Evolutionary conservation across 495 filamentous ascomycete species (phyloP).

Genomic region (Talaromyces stipitatus): DNA sequence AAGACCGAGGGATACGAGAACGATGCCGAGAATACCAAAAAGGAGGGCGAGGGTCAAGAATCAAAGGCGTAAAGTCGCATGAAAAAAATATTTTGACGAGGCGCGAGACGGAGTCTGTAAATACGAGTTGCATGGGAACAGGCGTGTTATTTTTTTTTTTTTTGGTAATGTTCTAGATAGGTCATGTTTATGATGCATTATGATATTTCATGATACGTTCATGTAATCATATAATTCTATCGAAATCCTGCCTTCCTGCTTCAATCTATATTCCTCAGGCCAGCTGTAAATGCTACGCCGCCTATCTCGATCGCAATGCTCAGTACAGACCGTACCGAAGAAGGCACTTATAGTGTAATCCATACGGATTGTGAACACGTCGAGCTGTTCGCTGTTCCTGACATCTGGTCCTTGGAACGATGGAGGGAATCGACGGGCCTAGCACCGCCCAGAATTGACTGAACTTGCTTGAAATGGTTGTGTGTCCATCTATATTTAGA

Average conservation of each 20-base stretch:
- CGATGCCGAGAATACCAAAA: slow-evolving; percentile 24
- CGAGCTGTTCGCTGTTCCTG: too few relatives aligned
- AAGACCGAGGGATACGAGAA: slow-evolving; percentile 81
- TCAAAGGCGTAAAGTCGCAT: not conserved
- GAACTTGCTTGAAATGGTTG: not conserved
- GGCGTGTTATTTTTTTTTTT: not conserved
- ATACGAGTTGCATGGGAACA: not conserved
- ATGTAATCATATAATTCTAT: not conserved
- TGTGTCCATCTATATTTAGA: not conserved
- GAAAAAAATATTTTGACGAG: not conserved
- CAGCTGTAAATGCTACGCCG: not conserved
- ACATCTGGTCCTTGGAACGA: too few relatives aligned
- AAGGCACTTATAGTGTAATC: too few relatives aligned
- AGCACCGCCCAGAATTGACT: not conserved
- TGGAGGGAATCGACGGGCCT: too few relatives aligned
- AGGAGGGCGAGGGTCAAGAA: not conserved
- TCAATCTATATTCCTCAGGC: not conserved
- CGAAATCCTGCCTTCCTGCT: not conserved
- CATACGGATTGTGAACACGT: too few relatives aligned
- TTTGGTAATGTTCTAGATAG: not conserved
- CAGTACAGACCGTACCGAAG: not conserved
- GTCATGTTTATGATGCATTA: not conserved
- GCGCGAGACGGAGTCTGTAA: slow-evolving; percentile 2
- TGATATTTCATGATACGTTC: not conserved
- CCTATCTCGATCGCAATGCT: not conserved